Evolutionary conservation across 805 yeast species (phyloP).

Genomic region (Teunomyces aglyptinius): DNA sequence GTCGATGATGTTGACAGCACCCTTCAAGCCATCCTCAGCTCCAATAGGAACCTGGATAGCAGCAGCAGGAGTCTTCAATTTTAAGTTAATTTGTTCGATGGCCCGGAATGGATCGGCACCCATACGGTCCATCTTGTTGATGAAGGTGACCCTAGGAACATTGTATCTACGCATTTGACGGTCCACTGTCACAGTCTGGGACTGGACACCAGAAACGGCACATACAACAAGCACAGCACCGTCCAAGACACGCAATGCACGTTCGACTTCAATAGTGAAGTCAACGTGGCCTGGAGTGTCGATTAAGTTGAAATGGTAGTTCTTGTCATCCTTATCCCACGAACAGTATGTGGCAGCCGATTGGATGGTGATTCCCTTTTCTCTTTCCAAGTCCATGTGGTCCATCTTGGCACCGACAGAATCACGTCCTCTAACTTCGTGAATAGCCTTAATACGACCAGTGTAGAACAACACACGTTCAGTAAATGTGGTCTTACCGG

Average conservation of each 20-base stretch:
- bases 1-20: slow-evolving; percentile 89
- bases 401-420: slow-evolving; percentile 99
- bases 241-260: slow-evolving; percentile 96
- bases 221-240: slow-evolving; percentile 98
- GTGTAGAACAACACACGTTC: slow-evolving; percentile 96
- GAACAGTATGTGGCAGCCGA: slow-evolving; percentile 98
- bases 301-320: slow-evolving; percentile 87
- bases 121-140: slow-evolving; percentile 99
- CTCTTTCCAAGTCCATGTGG: slow-evolving; percentile 97
- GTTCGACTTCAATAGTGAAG: slow-evolving; percentile 97
- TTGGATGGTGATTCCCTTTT: slow-evolving; percentile 97
- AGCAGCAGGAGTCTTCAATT: slow-evolving; percentile 92
- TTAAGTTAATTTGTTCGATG: slow-evolving; percentile 83
- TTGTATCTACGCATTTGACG: slow-evolving; percentile 98
- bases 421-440: slow-evolving; percentile 95
- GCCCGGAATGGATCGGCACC: slow-evolving; percentile 97
- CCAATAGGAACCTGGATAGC: slow-evolving; percentile 99
- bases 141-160: slow-evolving; percentile 93
- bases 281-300: slow-evolving; percentile 99
- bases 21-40: slow-evolving; percentile 76
- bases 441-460: slow-evolving; percentile 95
- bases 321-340: slow-evolving; percentile 73
- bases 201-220: slow-evolving; percentile 98
- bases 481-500: slow-evolving; percentile 97
- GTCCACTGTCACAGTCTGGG: slow-evolving; percentile 97